These are phyloP conservation scores for Ilyonectria sp. DNA, from an alignment of 2,329 filamentous ascomycete species.

Conservation along the genomic window DNA sequence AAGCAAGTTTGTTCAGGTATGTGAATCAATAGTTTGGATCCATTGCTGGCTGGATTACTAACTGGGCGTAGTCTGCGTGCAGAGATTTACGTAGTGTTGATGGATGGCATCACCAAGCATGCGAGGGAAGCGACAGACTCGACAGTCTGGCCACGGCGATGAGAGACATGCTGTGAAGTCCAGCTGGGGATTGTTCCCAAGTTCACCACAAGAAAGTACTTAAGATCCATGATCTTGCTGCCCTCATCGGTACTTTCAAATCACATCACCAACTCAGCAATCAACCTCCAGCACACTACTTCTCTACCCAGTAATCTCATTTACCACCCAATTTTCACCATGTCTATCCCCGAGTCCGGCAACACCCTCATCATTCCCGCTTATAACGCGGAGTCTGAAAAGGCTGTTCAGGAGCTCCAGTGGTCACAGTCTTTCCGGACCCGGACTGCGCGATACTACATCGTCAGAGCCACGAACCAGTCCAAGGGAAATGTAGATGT, in stretches of 20 bases:
- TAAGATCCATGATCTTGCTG: background rate
- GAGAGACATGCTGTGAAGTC: background rate
- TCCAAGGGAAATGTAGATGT: constrained; percentile 30
- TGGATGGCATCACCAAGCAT: background rate
- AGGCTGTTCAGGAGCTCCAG: constrained; percentile 24
- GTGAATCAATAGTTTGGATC: background rate
- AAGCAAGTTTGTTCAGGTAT: background rate
- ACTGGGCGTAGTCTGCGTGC: background rate
- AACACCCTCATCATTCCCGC: constrained; percentile 29
- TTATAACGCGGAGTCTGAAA: constrained; percentile 30
- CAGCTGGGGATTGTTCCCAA: too few species aligned
- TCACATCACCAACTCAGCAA: background rate
- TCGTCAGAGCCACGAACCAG: constrained; percentile 33
- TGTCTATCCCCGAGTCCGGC: constrained; percentile 32
- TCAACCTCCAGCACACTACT: background rate
- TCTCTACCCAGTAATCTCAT: background rate
- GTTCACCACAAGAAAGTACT: background rate
- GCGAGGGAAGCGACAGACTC: background rate
- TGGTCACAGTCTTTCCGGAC: constrained; percentile 35
- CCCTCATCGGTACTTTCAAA: background rate
- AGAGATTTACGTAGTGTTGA: background rate
- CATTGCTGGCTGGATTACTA: background rate
- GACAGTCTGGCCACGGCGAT: too few species aligned
- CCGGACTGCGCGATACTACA: constrained; percentile 33
- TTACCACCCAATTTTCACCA: background rate